These are phyloP conservation scores for Eucalyptus globulus DNA, from an alignment of 345 rosid genomes.

Conservation along the genomic window DNA sequence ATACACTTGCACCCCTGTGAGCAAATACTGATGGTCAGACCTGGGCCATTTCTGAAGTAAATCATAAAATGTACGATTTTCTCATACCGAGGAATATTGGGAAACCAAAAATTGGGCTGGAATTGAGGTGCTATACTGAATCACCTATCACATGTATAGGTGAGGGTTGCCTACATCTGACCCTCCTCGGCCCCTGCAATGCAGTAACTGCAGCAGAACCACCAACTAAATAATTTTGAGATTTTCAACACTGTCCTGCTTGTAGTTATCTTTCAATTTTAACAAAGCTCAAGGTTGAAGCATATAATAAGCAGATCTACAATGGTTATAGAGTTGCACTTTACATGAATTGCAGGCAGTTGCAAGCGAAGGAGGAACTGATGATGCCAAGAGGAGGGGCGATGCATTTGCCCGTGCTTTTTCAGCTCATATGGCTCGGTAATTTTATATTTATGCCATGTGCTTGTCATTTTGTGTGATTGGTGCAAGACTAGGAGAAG, in stretches of 20 bases:
- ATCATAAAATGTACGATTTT: background rate
- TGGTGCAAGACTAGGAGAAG: background rate
- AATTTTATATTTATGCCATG: background rate
- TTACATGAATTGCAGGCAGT: conserved; percentile 60
- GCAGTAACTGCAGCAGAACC: background rate
- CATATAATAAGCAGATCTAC: background rate
- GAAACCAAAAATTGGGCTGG: background rate
- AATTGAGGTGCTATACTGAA: background rate
- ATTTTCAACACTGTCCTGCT: background rate
- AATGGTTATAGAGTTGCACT: background rate
- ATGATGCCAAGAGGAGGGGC: conserved; percentile 94
- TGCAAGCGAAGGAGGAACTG: conserved; percentile 99
- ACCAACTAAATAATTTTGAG: background rate
- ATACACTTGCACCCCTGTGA: background rate
- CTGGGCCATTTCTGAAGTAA: background rate
- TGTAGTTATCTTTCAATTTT: background rate
- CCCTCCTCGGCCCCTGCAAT: background rate
- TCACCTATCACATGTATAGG: background rate
- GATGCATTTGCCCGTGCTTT: conserved; percentile 99
- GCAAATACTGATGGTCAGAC: background rate
- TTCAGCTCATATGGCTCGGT: conserved; percentile 99
- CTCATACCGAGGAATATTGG: background rate
- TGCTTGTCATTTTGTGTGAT: background rate
- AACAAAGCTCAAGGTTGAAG: background rate
- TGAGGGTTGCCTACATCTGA: background rate